Evolutionary conservation across 192 early-diverging fungal species (phyloP).

Genomic region (Dissophora ornata): DNA sequence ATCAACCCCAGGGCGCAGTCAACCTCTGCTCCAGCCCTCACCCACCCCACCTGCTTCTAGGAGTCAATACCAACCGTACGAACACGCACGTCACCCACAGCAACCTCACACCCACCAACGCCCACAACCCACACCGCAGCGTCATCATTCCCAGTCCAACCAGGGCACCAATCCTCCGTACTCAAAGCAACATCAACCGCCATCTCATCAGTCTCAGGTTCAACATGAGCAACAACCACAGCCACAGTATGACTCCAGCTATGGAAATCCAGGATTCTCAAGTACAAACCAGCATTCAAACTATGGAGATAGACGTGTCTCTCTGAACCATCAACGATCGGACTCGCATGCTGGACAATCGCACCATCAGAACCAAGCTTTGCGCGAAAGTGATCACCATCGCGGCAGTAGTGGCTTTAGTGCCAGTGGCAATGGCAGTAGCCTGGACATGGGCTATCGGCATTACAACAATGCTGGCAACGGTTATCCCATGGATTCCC

Average conservation of each 20-base stretch:
- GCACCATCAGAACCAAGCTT: constrained; percentile 1
- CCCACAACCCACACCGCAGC: neutral
- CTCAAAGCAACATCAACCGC: neutral
- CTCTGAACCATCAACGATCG: neutral
- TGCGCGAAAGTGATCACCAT: constrained; percentile 2
- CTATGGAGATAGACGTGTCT: neutral
- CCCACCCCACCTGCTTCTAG: neutral
- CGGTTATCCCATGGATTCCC: neutral
- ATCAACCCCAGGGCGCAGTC: neutral
- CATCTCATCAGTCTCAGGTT: neutral
- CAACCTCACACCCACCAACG: neutral
- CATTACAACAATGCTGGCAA: neutral
- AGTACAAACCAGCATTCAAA: neutral
- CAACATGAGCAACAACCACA: neutral
- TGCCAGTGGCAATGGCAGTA: too few species aligned
- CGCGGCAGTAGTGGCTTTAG: neutral
- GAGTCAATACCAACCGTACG: constrained; percentile 14
- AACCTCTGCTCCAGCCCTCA: constrained; percentile 8
- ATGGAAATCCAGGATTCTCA: neutral
- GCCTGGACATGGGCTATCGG: too few species aligned
- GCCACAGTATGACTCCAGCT: neutral
- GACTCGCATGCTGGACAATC: neutral
- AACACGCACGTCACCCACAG: neutral
- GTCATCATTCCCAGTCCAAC: neutral
- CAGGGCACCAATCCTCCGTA: neutral